phyloP scores from a whole-genome alignment of 768 basidiomycete species.

The Boletus sp. region DNA sequence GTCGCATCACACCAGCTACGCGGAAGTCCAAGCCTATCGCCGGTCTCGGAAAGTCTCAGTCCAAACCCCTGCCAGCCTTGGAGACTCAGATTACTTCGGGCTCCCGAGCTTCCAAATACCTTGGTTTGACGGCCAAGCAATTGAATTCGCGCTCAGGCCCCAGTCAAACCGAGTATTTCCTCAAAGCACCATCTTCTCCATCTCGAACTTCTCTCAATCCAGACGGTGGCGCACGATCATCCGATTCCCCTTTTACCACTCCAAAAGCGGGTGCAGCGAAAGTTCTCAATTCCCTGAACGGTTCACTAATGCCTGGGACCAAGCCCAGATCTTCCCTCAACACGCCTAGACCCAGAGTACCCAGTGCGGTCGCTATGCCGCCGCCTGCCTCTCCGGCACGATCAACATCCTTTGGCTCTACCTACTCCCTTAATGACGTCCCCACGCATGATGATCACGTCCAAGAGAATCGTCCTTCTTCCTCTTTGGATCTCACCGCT shows the following conservation, averaged over 20 bases:
- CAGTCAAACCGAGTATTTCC: slow-evolving; percentile 18
- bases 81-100: slow-evolving; percentile 67
- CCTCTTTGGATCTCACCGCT: slow-evolving; percentile 37
- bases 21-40: slow-evolving; percentile 33
- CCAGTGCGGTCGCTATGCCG: slow-evolving; percentile 78
- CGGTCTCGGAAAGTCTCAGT: slow-evolving; percentile 36
- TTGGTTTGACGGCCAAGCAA: slow-evolving; percentile 82
- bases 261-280: slow-evolving; percentile 54
- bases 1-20: slow-evolving; percentile 48
- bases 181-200: slow-evolving; percentile 34
- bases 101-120: slow-evolving; percentile 81
- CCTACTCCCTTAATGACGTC: slow-evolving; percentile 39
- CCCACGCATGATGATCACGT: slow-evolving; percentile 10
- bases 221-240: slow-evolving; percentile 37
- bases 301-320: slow-evolving; percentile 16
- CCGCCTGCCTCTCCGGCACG: slow-evolving; percentile 66
- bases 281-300: slow-evolving; percentile 8
- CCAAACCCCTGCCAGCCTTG: slow-evolving; percentile 18
- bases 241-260: slow-evolving; percentile 62
- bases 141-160: slow-evolving; percentile 47
- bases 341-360: slow-evolving; percentile 65
- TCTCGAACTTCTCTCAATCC: slow-evolving; percentile 37
- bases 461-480: slow-evolving; percentile 14
- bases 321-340: slow-evolving; percentile 36
- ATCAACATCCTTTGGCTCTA: slow-evolving; percentile 33